Evolutionary conservation across 345 rosid genomes (phyloP), one percentile per base, ranked within the genome.

Genomic region (Populus tremula): DNA sequence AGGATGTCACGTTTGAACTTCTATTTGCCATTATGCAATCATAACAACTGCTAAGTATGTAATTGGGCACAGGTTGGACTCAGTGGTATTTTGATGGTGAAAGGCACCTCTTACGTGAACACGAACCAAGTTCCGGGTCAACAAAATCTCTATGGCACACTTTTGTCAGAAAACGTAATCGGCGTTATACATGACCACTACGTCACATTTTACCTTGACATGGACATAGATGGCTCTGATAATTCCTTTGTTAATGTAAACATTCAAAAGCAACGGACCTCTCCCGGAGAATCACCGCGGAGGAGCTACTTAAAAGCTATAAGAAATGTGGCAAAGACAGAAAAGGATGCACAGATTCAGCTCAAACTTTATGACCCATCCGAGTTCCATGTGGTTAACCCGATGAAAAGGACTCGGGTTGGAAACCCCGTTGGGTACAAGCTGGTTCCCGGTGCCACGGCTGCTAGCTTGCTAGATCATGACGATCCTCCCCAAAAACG

Each of bases 151-250:
- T 85, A 82, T 63, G 98, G 94, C 56, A 91, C 98, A 20, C 80
- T 94, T n/a, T 76, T 94, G 65, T 91, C 97, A 1, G 97, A 94
- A 81, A 94, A 94, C 35, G 81, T 90, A 0, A 87, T 94, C 8
- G 97, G 98, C 4, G 94, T 94, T 5, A 87, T 94, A 77, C 98
- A 94, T 59, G 97, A 94, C 74, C 98, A 94, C 76, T 94, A 73
- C 79, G 56, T 92, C 76, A 90, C 97, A 12, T 94, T 92, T 81
- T 77, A 92, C 73, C 88, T 94, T 5, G 97, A 94, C 81, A 90
- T 94, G 95, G 98, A 94, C 83, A 67, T 94, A 1, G 98, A 92
- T 62, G 97, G 94, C 54, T 61, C 91, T 0, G 82, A 82, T 47
- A 94, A 94, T 71, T 94, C 97, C 74, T 92, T 94, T n/a, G 90